Conservation (phyloP, 2,329 filamentous ascomycete species). For the Lasiodiplodia sp. region DNA sequence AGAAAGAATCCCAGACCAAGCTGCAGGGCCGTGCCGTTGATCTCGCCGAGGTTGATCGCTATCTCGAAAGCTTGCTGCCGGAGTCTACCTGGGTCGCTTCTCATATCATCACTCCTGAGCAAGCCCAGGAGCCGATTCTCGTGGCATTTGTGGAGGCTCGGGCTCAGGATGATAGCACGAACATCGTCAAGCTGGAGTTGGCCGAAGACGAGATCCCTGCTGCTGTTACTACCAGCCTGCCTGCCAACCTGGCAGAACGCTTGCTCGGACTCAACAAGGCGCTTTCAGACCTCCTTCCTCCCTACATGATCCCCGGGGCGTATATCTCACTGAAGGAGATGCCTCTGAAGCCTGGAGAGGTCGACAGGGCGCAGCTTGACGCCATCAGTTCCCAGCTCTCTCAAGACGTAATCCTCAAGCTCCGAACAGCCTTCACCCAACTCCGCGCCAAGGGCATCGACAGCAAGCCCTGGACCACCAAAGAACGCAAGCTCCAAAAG, state of each 20-base stretch:
- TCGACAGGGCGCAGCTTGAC: background rate
- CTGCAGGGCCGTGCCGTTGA: background rate
- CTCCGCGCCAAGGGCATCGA: conserved; percentile 28
- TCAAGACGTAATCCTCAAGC: conserved; percentile 34
- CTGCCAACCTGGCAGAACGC: background rate
- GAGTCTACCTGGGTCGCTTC: background rate
- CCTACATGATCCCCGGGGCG: conserved; percentile 49
- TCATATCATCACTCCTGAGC: background rate
- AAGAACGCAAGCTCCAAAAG: conserved; percentile 38
- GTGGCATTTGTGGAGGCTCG: background rate
- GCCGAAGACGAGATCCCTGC: background rate
- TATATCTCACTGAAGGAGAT: conserved; percentile 47
- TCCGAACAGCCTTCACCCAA: conserved; percentile 35
- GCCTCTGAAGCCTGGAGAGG: conserved; percentile 30
- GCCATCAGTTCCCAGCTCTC: background rate
- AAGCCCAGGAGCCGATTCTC: background rate
- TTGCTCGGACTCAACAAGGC: conserved; percentile 9
- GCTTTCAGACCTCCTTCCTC: conserved; percentile 37
- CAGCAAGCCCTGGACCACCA: conserved; percentile 32
- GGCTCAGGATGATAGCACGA: background rate
- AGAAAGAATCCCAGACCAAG: conserved; percentile 33
- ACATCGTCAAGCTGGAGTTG: background rate
- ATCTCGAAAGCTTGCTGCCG: conserved; percentile 38
- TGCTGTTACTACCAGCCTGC: background rate
- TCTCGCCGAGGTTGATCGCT: conserved; percentile 51